Percentiles rank a stretch among this genome's conserved stretches.
Conservation (phyloP, 2,329 filamentous ascomycete species). For the Verticillium alfalfae region DNA sequence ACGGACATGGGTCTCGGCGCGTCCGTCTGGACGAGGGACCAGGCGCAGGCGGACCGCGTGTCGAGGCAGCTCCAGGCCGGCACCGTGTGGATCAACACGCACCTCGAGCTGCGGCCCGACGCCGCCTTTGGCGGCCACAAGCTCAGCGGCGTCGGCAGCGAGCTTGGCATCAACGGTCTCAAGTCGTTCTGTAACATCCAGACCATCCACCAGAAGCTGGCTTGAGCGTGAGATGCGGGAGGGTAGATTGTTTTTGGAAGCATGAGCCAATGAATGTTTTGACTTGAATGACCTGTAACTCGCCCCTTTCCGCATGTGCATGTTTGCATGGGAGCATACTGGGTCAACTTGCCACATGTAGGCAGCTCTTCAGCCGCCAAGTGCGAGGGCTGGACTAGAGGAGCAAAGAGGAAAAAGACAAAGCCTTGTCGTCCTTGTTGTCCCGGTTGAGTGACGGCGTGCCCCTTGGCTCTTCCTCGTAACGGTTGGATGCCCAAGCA, state of each 20-base stretch:
- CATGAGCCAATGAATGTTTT: background rate
- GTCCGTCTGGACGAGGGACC: conserved; percentile 45
- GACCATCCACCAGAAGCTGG: conserved; percentile 1
- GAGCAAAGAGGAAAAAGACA: too few species aligned
- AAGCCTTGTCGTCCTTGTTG: too few species aligned
- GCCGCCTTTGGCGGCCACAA: conserved; percentile 1
- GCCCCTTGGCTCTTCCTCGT: too few species aligned
- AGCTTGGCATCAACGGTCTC: background rate
- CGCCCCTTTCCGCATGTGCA: too few species aligned
- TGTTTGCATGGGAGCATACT: too few species aligned
- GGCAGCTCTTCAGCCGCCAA: too few species aligned
- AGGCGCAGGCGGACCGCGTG: conserved; percentile 38
- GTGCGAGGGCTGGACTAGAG: too few species aligned
- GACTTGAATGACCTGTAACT: too few species aligned
- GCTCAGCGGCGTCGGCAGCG: conserved; percentile 1
- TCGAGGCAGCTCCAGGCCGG: conserved; percentile 43
- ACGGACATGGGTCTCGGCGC: conserved; percentile 45
- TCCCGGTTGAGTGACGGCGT: too few species aligned
- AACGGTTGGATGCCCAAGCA: too few species aligned
- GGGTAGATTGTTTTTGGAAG: background rate
- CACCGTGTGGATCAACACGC: conserved; percentile 43
- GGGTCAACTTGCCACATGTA: too few species aligned
- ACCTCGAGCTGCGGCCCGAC: background rate
- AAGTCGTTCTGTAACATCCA: conserved; percentile 1
- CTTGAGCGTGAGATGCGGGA: background rate